Evolutionary conservation across 306 rosid species (phyloP).

Genomic region (Rubus parviflorus): DNA sequence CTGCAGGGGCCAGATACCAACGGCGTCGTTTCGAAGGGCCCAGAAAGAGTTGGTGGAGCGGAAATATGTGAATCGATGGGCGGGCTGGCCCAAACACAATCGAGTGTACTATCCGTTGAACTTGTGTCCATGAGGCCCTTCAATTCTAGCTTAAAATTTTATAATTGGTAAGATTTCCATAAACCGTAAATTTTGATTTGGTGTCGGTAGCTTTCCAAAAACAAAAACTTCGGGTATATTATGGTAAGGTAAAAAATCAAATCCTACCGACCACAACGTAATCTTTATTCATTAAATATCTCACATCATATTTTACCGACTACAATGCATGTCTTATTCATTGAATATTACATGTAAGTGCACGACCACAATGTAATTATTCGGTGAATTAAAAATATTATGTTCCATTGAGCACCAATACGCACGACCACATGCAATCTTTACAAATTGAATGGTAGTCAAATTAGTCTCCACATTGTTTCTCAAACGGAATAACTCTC

Average conservation of each 20-base stretch:
- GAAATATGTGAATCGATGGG: background rate
- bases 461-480: background rate
- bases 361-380: background rate
- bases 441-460: background rate
- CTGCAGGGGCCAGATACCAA: background rate
- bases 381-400: background rate
- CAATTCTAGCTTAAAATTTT: background rate
- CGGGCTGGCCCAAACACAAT: background rate
- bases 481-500: background rate
- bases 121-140: background rate
- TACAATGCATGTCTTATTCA: background rate
- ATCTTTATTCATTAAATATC: background rate
- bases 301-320: background rate
- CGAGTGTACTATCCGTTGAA: background rate
- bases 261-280: background rate
- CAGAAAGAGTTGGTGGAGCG: background rate
- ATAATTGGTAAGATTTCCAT: background rate
- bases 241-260: background rate
- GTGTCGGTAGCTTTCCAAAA: background rate
- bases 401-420: background rate
- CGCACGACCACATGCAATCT: background rate
- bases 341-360: background rate
- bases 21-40: background rate
- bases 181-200: background rate
- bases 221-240: background rate